phyloP scores from a whole-genome alignment of 148 eudicot genomes.

The Oxyria digyna region DNA sequence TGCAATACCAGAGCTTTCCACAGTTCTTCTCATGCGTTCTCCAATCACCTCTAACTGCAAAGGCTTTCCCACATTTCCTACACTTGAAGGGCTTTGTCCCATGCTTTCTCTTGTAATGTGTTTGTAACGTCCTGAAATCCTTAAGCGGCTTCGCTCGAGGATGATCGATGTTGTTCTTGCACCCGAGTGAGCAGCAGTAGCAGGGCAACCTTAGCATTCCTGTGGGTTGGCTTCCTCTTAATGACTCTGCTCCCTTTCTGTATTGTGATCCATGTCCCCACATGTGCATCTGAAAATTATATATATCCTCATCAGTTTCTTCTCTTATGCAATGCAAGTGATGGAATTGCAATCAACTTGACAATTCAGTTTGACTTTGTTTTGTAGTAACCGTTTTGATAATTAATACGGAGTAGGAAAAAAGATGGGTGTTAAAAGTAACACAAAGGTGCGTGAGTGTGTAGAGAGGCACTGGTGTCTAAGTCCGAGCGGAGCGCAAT shows the following conservation, averaged over 20 bases:
- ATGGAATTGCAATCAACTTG: too few relatives aligned
- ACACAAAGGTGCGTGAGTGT: too few relatives aligned
- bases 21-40: constrained; percentile 79
- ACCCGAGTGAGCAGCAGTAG: constrained; percentile 66
- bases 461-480: too few relatives aligned
- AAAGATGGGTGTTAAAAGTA: too few relatives aligned
- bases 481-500: too few relatives aligned
- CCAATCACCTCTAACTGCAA: constrained; percentile 79
- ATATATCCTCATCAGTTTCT: too few relatives aligned
- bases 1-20: constrained; percentile 76
- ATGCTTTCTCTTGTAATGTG: constrained; percentile 75
- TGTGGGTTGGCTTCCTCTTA: constrained; percentile 71
- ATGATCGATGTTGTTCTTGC: constrained; percentile 76
- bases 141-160: constrained; percentile 71
- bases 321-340: too few relatives aligned
- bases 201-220: constrained; percentile 79
- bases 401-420: too few relatives aligned
- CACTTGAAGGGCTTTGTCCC: constrained; percentile 70
- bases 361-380: too few relatives aligned
- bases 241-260: constrained; percentile 66
- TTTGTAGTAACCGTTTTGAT: too few relatives aligned
- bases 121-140: constrained; percentile 73
- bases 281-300: constrained; percentile 94
- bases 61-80: constrained; percentile 67
- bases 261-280: constrained; percentile 95